Conservation (phyloP, 2,329 filamentous ascomycete species). For the Colletotrichum camelliae region DNA sequence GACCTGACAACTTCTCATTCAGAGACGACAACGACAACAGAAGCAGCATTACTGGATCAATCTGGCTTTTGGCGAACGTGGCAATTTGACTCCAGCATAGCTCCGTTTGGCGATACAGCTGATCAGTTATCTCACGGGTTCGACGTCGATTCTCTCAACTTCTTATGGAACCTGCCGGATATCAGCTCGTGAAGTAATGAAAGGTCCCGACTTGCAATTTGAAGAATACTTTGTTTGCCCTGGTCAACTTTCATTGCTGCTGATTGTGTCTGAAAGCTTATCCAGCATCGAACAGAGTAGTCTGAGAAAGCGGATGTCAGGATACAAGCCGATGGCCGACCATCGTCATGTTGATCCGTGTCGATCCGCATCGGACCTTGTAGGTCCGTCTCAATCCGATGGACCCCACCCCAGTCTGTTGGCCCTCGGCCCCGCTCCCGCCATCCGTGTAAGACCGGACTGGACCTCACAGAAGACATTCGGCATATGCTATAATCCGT, state of each 20-base stretch:
- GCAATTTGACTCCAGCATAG: slow-evolving; percentile 5
- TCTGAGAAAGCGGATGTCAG: neutral
- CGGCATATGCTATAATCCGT: neutral
- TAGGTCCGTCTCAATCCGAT: neutral
- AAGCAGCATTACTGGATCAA: neutral
- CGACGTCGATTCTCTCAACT: slow-evolving; percentile 16
- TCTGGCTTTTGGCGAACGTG: neutral
- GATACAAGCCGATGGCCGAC: neutral
- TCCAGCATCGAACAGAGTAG: neutral
- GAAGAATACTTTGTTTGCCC: neutral
- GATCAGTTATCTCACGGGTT: slow-evolving; percentile 5
- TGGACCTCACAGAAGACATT: neutral
- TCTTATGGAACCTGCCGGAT: slow-evolving; percentile 8
- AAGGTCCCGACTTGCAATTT: neutral
- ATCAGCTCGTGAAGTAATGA: neutral
- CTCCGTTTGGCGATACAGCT: neutral
- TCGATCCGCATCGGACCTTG: neutral
- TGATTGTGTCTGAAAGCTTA: neutral
- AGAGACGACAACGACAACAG: neutral
- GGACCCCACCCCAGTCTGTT: neutral
- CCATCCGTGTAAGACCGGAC: neutral
- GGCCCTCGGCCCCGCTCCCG: neutral
- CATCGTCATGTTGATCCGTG: neutral
- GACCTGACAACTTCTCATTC: neutral
- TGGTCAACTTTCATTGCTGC: neutral